phyloP scores from a whole-genome alignment of 163 green algal genomes.

The Scenedesmus sp. region DNA sequence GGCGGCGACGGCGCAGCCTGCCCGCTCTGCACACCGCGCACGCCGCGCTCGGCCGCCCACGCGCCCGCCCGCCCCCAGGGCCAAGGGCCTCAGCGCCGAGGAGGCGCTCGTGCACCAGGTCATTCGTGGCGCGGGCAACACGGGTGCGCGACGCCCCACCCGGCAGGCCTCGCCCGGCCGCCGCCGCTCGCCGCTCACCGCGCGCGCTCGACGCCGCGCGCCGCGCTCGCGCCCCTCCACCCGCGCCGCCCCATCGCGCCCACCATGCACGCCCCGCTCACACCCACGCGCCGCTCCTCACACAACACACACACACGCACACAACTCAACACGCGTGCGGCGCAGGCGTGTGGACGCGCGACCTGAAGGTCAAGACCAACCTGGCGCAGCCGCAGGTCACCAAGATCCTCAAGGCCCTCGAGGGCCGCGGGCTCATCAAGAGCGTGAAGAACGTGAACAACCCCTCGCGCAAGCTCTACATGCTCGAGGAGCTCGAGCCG shows the following conservation, averaged over 20 bases:
- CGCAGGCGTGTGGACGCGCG: constrained; percentile 92
- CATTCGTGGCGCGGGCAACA: constrained; percentile 78
- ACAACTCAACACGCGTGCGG: too few species aligned
- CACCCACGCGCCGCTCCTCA: neutral
- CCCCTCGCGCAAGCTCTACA: constrained; percentile 89
- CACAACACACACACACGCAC: neutral
- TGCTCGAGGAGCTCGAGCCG: constrained; percentile 92
- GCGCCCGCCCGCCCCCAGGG: constrained; percentile 45
- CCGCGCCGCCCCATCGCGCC: neutral
- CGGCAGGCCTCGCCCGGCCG: too few species aligned
- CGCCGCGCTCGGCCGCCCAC: neutral
- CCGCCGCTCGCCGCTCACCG: too few species aligned
- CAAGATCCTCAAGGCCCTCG: constrained; percentile 92
- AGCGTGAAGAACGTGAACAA: constrained; percentile 87
- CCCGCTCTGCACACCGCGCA: too few species aligned
- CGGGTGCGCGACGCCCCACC: too few species aligned
- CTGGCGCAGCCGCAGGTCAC: constrained; percentile 87
- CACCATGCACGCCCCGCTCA: too few species aligned
- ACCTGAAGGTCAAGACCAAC: constrained; percentile 88
- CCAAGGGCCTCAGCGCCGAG: constrained; percentile 75
- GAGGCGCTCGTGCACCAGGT: constrained; percentile 86
- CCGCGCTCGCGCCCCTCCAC: too few species aligned
- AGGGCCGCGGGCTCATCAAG: constrained; percentile 89
- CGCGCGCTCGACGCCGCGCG: too few species aligned
- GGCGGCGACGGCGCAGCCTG: too few species aligned